Evolutionary conservation across 2,329 filamentous ascomycete genomes (phyloP), one percentile per base, ranked within the genome.

Genomic region (Ophiosphaerella korrae): DNA sequence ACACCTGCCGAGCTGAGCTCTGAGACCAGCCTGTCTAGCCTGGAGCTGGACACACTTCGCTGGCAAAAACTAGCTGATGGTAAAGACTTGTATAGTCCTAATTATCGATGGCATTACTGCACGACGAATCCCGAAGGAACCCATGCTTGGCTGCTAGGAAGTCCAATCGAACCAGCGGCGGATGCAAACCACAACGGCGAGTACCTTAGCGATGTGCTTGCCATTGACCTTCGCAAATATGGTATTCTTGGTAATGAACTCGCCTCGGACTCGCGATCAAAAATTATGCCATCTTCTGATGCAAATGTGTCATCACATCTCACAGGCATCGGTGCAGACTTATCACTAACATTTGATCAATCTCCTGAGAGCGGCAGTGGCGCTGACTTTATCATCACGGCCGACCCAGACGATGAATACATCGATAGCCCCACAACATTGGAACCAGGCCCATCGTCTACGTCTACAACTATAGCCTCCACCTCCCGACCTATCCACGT

Each of bases 31-130:
- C 75, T 99, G 18, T 96, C 92, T 0, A 90, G 92, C 3, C 78
- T 99, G 23, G 94, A 99, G 63, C 80, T 99, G 9, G 88, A 89
- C 50, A 88, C 89, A 0, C 77, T 97, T 42, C 87, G 92, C 41
- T 99, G 94, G 94, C 92, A 96, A 73, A 95, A 92, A 70, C 81
- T 99, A 14, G 94, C 93, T 1, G 93, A 97, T 66, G 94, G 94
- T 3, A 88, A 90, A 42, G 94, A 99, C 69, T 88, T 99, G 31
- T 99, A 97, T 76, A 89, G 89, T 62, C 80, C 86, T 0, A 90
- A 89, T n/a, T 97, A 94, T 72, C 86, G 93, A 52, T 99, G 94
- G 94, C 93, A 97, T 73, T 99, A 99, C 71, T 97, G 94, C 72
- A 96, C 92, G 3, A 89, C 97, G 75, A 95, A 97, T 69, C 88